phyloP scores from a whole-genome alignment of 768 basidiomycete species.

The Rhodosporidiobolus sp. region DNA sequence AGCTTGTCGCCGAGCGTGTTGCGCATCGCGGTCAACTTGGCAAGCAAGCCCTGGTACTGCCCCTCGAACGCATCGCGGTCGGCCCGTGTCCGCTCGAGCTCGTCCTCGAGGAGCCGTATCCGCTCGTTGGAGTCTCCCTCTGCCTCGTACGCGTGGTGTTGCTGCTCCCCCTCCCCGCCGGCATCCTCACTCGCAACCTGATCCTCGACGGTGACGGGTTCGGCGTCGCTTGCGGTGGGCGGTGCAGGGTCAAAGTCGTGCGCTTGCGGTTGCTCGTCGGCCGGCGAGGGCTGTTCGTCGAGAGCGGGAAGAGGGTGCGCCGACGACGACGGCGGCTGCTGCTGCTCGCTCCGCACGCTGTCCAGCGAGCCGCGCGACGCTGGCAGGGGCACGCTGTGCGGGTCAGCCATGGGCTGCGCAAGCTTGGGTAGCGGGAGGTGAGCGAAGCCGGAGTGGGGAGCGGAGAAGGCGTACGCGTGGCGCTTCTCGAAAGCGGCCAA shows the following conservation, averaged over 20 bases:
- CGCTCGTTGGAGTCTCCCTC: conserved; percentile 15
- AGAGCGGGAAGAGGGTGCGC: conserved; percentile 1
- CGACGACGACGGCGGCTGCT: neutral
- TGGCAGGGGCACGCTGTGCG: conserved; percentile 26
- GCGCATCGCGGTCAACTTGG: conserved; percentile 88
- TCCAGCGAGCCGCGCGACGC: conserved; percentile 37
- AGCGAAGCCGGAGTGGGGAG: neutral
- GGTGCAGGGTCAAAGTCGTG: neutral
- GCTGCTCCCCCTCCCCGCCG: neutral
- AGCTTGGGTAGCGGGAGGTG: neutral
- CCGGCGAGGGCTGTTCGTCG: neutral
- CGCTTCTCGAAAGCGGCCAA: too few relatives aligned
- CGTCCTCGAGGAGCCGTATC: conserved; percentile 46
- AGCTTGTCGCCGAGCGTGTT: conserved; percentile 89
- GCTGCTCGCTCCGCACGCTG: neutral
- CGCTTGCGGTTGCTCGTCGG: neutral
- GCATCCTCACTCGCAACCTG: neutral
- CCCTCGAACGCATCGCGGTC: conserved; percentile 84
- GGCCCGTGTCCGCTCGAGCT: conserved; percentile 69
- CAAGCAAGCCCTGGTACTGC: conserved; percentile 80
- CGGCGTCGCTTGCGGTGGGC: neutral
- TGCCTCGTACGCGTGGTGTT: neutral
- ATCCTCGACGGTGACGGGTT: neutral
- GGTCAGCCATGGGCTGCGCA: conserved; percentile 5
- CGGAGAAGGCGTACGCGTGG: too few relatives aligned